Evolutionary conservation across 169 alveolate genomes (phyloP).

Genomic region (Plasmodium sp.): DNA sequence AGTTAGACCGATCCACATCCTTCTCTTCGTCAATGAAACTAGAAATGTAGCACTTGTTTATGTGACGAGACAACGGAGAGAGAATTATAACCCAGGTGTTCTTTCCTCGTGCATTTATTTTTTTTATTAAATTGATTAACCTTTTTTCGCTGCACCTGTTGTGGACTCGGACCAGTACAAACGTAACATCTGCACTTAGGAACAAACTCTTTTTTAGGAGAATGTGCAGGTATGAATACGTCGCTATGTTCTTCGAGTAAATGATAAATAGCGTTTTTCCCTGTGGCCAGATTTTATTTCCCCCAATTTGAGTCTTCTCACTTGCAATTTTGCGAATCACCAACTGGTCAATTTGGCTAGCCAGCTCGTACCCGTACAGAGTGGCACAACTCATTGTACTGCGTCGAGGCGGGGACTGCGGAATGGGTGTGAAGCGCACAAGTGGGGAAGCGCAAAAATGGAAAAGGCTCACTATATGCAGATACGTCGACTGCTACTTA

Average conservation of each 20-base stretch:
- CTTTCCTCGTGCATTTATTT: constrained; percentile 2
- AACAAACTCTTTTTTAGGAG: constrained; percentile 37
- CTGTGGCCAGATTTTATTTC: not conserved
- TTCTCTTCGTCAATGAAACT: constrained; percentile 21
- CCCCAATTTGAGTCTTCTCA: not conserved
- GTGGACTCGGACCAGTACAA: constrained; percentile 26
- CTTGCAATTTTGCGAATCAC: constrained; percentile 9
- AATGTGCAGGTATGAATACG: constrained; percentile 44
- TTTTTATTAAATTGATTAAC: constrained; percentile 29
- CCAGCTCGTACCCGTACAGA: constrained; percentile 14
- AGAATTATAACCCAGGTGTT: constrained; percentile 4
- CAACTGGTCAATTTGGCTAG: constrained; percentile 26
- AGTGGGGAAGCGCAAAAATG: not conserved
- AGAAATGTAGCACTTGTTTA: constrained; percentile 49
- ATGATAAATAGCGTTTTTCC: constrained; percentile 21
- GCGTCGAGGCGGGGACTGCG: not conserved
- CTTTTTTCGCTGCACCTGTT: not conserved
- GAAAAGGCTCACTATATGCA: not conserved
- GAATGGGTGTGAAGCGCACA: not conserved
- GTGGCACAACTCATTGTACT: constrained; percentile 4
- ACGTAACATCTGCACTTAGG: constrained; percentile 15
- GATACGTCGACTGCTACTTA: not conserved
- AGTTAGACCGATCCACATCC: constrained; percentile 40
- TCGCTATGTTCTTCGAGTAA: constrained; percentile 25
- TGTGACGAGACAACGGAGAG: constrained; percentile 54